Percentiles rank a stretch among this genome's conserved stretches.
Evolutionary conservation across 2,329 filamentous ascomycete species (phyloP).

Genomic region (Fusarium protoensiforme): DNA sequence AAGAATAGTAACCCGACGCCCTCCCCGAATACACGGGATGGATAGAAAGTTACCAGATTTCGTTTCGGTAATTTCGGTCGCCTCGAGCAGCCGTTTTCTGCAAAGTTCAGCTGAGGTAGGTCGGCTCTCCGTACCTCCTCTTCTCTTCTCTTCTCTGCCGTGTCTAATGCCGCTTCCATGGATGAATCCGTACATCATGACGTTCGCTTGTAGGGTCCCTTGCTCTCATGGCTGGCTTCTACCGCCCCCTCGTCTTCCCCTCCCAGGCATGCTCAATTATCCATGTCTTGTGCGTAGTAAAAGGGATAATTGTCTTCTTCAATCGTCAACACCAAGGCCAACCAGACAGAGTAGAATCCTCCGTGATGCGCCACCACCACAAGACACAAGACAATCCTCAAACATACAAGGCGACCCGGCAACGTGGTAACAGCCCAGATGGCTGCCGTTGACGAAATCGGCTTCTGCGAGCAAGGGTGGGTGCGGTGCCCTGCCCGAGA

Average conservation of each 20-base stretch:
- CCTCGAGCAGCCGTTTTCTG: neutral
- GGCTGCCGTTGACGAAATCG: constrained; percentile 37
- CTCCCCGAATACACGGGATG: neutral
- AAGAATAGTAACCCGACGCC: neutral
- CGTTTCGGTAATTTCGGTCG: neutral
- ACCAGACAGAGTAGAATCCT: neutral
- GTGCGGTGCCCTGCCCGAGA: neutral
- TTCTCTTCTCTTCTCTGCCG: neutral
- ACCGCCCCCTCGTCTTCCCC: neutral
- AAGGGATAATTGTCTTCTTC: too few relatives aligned
- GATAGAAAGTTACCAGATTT: neutral
- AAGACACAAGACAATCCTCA: neutral
- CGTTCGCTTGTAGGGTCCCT: neutral
- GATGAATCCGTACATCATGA: constrained; percentile 1
- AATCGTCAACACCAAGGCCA: neutral
- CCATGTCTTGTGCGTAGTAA: neutral
- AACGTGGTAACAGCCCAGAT: constrained; percentile 29
- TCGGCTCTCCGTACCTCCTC: neutral
- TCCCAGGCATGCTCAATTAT: neutral
- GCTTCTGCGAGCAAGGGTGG: constrained; percentile 18
- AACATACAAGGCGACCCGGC: constrained; percentile 17
- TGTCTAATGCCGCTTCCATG: constrained; percentile 1
- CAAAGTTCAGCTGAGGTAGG: neutral
- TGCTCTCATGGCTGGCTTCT: neutral
- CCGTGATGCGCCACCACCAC: neutral